phyloP scores from a whole-genome alignment of 345 rosid species.

The Reutealis trisperma region DNA sequence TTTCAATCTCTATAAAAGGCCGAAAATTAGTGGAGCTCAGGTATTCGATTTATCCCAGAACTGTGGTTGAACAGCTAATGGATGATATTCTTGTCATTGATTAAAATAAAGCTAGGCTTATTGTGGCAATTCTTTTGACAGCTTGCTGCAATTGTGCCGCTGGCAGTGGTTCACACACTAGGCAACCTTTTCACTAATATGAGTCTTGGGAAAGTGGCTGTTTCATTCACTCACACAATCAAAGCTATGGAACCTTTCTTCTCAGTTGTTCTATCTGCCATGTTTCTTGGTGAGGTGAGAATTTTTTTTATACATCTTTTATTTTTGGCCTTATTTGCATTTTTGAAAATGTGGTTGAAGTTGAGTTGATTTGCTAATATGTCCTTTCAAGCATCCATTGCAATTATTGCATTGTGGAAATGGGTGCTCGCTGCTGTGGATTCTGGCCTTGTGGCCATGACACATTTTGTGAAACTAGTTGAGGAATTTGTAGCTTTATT shows the following conservation, averaged over 20 bases:
- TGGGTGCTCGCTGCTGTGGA: neutral
- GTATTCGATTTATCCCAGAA: conserved; percentile 8
- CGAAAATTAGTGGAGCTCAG: conserved; percentile 58
- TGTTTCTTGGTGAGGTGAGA: conserved; percentile 92
- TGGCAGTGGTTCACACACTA: conserved; percentile 82
- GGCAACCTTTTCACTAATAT: conserved; percentile 95
- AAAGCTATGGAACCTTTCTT: conserved; percentile 99
- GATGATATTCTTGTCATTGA: neutral
- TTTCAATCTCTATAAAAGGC: conserved; percentile 74
- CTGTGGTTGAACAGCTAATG: neutral
- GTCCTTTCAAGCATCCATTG: neutral
- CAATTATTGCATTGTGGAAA: neutral
- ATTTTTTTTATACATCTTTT: neutral
- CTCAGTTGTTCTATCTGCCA: conserved; percentile 88
- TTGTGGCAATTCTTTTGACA: conserved; percentile 21
- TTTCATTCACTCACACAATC: conserved; percentile 98
- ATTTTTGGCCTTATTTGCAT: neutral
- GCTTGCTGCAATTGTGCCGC: conserved; percentile 84
- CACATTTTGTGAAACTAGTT: neutral
- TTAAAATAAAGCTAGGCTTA: neutral
- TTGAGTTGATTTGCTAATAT: neutral
- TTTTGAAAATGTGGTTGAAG: neutral
- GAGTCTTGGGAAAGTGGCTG: conserved; percentile 99
- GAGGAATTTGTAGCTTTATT: neutral
- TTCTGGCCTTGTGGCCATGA: neutral